These are phyloP conservation scores for Dactylella cylindrospora DNA, from an alignment of 2,329 filamentous ascomycete species.

Conservation along the genomic window DNA sequence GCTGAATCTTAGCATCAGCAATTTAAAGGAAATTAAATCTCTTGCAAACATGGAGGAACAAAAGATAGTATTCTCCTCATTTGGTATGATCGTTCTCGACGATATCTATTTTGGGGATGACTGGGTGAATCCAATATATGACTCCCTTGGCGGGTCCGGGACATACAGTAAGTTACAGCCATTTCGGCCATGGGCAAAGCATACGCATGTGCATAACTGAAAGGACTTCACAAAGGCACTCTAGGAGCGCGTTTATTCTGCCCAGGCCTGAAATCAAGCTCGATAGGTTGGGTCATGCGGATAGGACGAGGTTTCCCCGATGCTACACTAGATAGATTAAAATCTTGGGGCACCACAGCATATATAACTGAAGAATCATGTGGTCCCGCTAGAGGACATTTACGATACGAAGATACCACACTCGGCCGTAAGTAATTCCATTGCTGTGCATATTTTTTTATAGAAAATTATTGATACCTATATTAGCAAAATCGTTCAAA, in stretches of 20 bases:
- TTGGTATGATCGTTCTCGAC: conserved; percentile 38
- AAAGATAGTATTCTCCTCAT: conserved; percentile 17
- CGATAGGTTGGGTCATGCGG: conserved; percentile 33
- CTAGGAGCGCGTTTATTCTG: conserved; percentile 30
- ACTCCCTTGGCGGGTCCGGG: conserved; percentile 26
- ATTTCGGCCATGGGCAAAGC: no score
- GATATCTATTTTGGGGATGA: conserved; percentile 29
- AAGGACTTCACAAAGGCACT: conserved; percentile 20
- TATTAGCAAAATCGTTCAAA: conserved; percentile 20
- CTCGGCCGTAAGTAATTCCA: conserved; percentile 23
- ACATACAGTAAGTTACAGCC: conserved; percentile 33
- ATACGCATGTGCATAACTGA: no score
- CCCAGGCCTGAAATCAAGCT: background rate
- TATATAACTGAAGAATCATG: conserved; percentile 11
- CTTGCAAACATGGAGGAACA: conserved; percentile 8
- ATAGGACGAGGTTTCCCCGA: conserved; percentile 19
- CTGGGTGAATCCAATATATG: conserved; percentile 14
- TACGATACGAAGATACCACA: conserved; percentile 27
- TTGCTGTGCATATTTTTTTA: background rate
- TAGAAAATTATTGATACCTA: background rate
- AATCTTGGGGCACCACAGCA: conserved; percentile 23
- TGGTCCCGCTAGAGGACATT: conserved; percentile 11
- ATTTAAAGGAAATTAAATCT: no score
- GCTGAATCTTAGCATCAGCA: no score
- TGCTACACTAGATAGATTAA: conserved; percentile 14